These are phyloP conservation scores for Salix dunnii DNA, from an alignment of 345 rosid genomes.

Conservation along the genomic window DNA sequence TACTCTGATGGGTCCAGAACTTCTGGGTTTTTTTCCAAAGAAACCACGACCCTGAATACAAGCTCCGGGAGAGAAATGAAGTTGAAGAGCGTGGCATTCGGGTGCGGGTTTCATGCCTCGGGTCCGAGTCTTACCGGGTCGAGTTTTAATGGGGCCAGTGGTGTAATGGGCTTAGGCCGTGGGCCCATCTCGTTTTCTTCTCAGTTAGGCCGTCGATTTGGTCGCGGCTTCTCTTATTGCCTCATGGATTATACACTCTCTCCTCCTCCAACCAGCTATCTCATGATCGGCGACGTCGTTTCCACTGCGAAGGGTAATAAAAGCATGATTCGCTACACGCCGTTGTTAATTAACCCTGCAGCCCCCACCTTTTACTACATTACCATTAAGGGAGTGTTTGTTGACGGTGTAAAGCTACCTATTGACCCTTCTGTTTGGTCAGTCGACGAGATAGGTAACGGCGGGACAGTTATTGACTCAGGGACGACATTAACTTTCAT, in stretches of 20 bases:
- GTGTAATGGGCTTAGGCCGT: slow-evolving; percentile 86
- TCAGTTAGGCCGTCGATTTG: slow-evolving; percentile 73
- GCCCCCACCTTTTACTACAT: slow-evolving; percentile 81
- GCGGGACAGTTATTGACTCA: slow-evolving; percentile 83
- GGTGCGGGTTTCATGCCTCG: slow-evolving; percentile 73
- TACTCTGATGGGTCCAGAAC: slow-evolving; percentile 72
- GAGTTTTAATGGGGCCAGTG: slow-evolving; percentile 75
- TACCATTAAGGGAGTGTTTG: slow-evolving; percentile 38
- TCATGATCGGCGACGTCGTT: slow-evolving; percentile 46
- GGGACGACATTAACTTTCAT: slow-evolving; percentile 71
- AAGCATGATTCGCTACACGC: slow-evolving; percentile 45
- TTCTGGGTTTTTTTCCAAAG: slow-evolving; percentile 62
- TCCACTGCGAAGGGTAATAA: slow-evolving; percentile 3
- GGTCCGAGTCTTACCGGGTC: slow-evolving; percentile 66
- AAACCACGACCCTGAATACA: slow-evolving; percentile 54
- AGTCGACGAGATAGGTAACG: slow-evolving; percentile 62
- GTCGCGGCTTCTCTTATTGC: slow-evolving; percentile 77
- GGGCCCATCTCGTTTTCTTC: slow-evolving; percentile 75
- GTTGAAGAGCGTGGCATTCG: slow-evolving; percentile 51
- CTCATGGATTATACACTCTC: slow-evolving; percentile 74
- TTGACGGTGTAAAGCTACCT: slow-evolving; percentile 46
- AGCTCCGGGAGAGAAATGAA: slow-evolving; percentile 41
- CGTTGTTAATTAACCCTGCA: slow-evolving; percentile 49
- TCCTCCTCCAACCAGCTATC: slow-evolving; percentile 82
- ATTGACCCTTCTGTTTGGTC: slow-evolving; percentile 72